A percentile compares a stretch with the other conserved stretches of the same genome.
Conservation (phyloP, 2,329 filamentous ascomycete genomes). For the Trichoderma sp. region DNA sequence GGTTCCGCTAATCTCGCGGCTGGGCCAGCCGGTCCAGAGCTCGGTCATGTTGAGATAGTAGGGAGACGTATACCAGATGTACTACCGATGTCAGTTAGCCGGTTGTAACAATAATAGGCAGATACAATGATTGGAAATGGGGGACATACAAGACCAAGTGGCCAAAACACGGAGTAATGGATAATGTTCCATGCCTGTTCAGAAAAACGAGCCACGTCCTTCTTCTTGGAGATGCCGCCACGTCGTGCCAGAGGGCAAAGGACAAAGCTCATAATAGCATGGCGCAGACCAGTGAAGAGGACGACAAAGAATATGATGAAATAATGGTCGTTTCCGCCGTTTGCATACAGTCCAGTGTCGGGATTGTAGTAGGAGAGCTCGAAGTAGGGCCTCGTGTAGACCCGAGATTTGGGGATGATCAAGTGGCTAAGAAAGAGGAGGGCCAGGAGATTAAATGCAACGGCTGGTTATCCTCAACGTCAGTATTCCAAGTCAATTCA, state of each 20-base stretch:
- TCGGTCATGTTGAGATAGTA: slow-evolving; percentile 76
- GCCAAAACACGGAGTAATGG: slow-evolving; percentile 80
- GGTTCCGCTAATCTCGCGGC: slow-evolving; percentile 69
- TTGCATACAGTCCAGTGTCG: slow-evolving; percentile 64
- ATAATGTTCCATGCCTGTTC: slow-evolving; percentile 90
- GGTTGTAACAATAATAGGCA: not conserved
- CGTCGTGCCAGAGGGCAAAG: slow-evolving; percentile 72
- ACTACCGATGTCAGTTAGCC: slow-evolving; percentile 48
- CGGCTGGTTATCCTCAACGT: not conserved
- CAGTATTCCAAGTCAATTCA: not conserved
- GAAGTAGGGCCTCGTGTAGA: slow-evolving; percentile 81
- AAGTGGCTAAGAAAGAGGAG: slow-evolving; percentile 78
- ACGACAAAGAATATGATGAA: slow-evolving; percentile 76
- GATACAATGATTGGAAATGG: not conserved
- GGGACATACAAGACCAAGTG: slow-evolving; percentile 70
- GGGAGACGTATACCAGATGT: slow-evolving; percentile 73
- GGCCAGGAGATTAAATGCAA: slow-evolving; percentile 69
- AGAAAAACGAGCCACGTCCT: slow-evolving; percentile 77
- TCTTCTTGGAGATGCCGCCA: slow-evolving; percentile 70
- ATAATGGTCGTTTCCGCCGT: slow-evolving; percentile 75
- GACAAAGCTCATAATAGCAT: slow-evolving; percentile 80
- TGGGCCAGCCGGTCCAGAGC: slow-evolving; percentile 84
- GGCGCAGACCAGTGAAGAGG: slow-evolving; percentile 81
- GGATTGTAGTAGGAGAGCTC: slow-evolving; percentile 78
- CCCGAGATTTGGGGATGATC: slow-evolving; percentile 74